These are phyloP conservation scores for Hymenoscyphus scutula DNA, from an alignment of 2,329 filamentous ascomycete genomes.

Conservation along the genomic window DNA sequence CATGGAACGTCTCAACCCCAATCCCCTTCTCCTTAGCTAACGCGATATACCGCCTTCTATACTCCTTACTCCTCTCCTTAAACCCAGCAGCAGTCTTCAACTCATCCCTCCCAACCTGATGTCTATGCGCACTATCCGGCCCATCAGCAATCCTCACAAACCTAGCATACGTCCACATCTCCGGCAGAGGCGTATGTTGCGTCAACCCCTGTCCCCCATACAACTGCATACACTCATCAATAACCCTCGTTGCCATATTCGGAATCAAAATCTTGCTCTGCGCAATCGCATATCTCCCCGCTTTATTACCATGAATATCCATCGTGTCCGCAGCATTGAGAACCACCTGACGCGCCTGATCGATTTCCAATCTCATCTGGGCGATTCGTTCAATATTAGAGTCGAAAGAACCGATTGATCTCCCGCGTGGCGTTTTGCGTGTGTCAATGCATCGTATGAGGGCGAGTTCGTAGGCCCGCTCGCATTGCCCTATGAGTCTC, in stretches of 20 bases:
- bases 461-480: constrained; percentile 42
- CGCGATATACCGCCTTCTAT: constrained; percentile 32
- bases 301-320: constrained; percentile 42
- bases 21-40: constrained; percentile 17
- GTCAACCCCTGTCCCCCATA: constrained; percentile 43
- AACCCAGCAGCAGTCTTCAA: constrained; percentile 41
- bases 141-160: constrained; percentile 44
- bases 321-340: constrained; percentile 43
- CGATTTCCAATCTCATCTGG: constrained; percentile 42
- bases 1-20: constrained; percentile 20
- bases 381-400: constrained; percentile 43
- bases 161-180: constrained; percentile 44
- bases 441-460: constrained; percentile 40
- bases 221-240: constrained; percentile 44
- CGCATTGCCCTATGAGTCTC: constrained; percentile 43
- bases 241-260: constrained; percentile 40
- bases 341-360: constrained; percentile 41
- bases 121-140: constrained; percentile 42
- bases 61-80: constrained; percentile 37
- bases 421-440: constrained; percentile 40
- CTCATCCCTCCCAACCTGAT: constrained; percentile 43
- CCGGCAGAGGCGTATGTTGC: constrained; percentile 42
- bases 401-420: constrained; percentile 42
- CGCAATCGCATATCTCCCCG: constrained; percentile 41
- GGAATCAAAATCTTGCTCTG: constrained; percentile 44